These are phyloP conservation scores for Neurospora sp. DNA, from an alignment of 495 filamentous ascomycete genomes.

Conservation along the genomic window DNA sequence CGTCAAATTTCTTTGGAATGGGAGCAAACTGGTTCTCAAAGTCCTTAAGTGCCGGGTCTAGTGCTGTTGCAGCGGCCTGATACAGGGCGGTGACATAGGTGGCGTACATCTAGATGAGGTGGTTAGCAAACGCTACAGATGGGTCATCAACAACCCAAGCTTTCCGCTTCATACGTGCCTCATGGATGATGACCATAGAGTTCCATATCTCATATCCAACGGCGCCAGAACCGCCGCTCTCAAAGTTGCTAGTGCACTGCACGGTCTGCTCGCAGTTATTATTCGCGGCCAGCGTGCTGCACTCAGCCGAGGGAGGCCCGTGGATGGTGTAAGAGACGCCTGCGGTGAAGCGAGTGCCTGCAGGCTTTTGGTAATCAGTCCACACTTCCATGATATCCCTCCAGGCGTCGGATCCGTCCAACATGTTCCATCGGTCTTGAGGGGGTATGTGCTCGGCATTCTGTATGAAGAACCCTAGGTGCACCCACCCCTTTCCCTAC, in stretches of 20 bases:
- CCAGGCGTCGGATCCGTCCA: slow-evolving; percentile 19
- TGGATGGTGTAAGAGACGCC: not conserved
- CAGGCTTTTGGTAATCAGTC: slow-evolving; percentile 12
- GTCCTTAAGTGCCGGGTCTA: slow-evolving; percentile 6
- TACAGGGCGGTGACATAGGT: slow-evolving; percentile 5
- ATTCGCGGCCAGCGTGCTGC: not conserved
- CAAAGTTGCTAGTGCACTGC: not conserved
- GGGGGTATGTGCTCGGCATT: not conserved
- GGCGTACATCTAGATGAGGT: not conserved
- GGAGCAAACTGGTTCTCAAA: slow-evolving; percentile 25
- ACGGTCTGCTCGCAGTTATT: not conserved
- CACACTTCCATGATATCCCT: slow-evolving; percentile 9
- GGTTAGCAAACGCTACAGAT: not conserved
- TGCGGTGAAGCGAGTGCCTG: accelerated
- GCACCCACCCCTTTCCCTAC: no score
- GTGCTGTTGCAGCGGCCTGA: not conserved
- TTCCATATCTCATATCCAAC: slow-evolving; percentile 21
- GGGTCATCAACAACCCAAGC: not conserved
- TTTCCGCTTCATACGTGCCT: not conserved
- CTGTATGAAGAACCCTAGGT: no score
- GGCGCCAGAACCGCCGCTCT: slow-evolving; percentile 10
- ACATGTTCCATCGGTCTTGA: slow-evolving; percentile 10
- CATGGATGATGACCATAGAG: slow-evolving; percentile 19
- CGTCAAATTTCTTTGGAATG: slow-evolving; percentile 8
- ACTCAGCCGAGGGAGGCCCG: not conserved